Conservation (phyloP, 768 basidiomycete genomes). For the Pulveroboletus sp. region DNA sequence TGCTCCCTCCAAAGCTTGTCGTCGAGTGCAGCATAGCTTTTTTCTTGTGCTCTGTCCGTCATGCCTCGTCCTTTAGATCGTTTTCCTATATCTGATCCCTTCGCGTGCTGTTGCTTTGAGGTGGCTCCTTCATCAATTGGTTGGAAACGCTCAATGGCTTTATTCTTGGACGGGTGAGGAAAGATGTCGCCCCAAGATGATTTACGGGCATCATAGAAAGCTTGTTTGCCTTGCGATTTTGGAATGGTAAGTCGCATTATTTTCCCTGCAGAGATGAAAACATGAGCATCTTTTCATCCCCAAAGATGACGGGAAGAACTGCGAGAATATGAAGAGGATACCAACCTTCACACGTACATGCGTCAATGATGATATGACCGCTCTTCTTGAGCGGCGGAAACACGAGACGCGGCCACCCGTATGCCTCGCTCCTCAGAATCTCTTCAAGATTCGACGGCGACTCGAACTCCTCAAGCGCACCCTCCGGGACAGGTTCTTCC, state of each 20-base stretch:
- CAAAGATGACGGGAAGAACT: constrained; percentile 4
- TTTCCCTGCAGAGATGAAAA: constrained; percentile 51
- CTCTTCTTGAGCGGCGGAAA: constrained; percentile 89
- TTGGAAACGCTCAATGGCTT: constrained; percentile 60
- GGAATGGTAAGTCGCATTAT: constrained; percentile 91
- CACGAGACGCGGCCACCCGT: constrained; percentile 85
- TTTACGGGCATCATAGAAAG: constrained; percentile 93
- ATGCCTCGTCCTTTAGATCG: constrained; percentile 26
- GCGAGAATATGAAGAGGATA: constrained; percentile 7
- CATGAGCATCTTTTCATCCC: constrained; percentile 6
- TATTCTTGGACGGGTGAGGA: constrained; percentile 82
- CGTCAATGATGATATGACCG: constrained; percentile 89
- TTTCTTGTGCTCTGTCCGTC: constrained; percentile 22
- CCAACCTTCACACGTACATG: constrained; percentile 77
- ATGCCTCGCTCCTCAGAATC: constrained; percentile 68
- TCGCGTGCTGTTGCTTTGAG: constrained; percentile 23
- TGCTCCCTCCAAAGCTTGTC: constrained; percentile 39
- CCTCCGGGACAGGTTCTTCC: constrained; percentile 2
- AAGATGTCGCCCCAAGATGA: constrained; percentile 93
- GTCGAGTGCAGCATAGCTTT: constrained; percentile 26
- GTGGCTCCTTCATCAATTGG: constrained; percentile 28
- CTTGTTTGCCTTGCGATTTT: constrained; percentile 92
- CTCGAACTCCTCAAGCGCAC: constrained; percentile 5
- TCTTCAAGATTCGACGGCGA: constrained; percentile 42
- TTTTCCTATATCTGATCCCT: constrained; percentile 61